Conservation (phyloP, 2,329 filamentous ascomycete genomes). For the Monilinia fructigena region DNA sequence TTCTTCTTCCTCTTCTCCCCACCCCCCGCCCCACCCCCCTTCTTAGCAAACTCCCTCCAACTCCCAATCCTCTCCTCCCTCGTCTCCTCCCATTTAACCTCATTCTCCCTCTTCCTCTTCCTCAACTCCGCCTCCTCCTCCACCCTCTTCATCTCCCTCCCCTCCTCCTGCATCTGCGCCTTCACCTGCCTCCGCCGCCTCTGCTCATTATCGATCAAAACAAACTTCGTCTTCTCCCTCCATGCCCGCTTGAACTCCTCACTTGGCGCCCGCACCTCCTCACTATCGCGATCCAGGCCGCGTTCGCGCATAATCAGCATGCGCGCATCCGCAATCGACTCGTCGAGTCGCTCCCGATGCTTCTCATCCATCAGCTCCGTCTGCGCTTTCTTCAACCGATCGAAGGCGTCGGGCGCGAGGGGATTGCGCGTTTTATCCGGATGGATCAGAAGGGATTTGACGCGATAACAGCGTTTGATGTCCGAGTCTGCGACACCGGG, state of each 20-base stretch:
- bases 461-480: constrained; percentile 92
- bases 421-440: constrained; percentile 96
- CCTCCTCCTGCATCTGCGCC: constrained; percentile 95
- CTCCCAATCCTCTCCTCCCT: constrained; percentile 87
- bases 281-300: constrained; percentile 84
- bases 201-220: constrained; percentile 90
- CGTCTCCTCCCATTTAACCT: constrained; percentile 92
- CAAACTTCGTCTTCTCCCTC: constrained; percentile 85
- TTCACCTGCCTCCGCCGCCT: constrained; percentile 81
- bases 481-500: constrained; percentile 93
- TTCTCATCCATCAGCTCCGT: constrained; percentile 92
- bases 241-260: constrained; percentile 80
- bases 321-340: constrained; percentile 92
- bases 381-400: constrained; percentile 93
- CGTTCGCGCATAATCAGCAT: constrained; percentile 92
- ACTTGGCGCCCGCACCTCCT: constrained; percentile 69
- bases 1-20: constrained; percentile 73
- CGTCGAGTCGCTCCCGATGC: constrained; percentile 79
- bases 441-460: constrained; percentile 98
- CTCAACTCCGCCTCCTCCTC: constrained; percentile 81
- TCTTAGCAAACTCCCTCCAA: constrained; percentile 90
- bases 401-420: constrained; percentile 89
- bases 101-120: constrained; percentile 86
- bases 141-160: constrained; percentile 77
- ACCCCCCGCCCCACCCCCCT: constrained; percentile 44